Base-by-base conservation (phyloP, 1,284 basidiomycete species). In the Apiotrichum laibachii region DNA sequence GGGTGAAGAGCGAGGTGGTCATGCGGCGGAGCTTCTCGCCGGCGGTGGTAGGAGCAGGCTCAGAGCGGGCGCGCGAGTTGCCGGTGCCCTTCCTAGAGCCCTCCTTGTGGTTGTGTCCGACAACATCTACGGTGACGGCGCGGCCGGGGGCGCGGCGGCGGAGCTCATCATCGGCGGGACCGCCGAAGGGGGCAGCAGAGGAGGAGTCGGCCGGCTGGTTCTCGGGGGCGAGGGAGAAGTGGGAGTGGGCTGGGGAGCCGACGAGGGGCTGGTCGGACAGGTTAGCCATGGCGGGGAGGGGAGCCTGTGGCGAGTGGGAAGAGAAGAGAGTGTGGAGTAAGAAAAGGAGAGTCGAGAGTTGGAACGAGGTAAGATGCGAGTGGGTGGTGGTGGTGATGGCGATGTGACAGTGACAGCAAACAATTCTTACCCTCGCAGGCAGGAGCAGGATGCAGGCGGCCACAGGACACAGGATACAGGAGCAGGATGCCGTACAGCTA, bases 1-100 rank as follows among this genome's bases (percentile, higher is more conserved):
- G 70, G 2, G 74, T 75, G 47, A 80, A 73, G 26, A 80, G 61
- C 1, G 72, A 72, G 12, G 76, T 77, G 18, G 76, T 73, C 58
- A 75, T 67, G 31, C 69, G 56, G 53, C 68, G 66, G 44, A 78
- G 22, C 15, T 39, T 19, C 16, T 26, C n/a, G 15, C 37, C 37
- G 4, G 54, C 21, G 22, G 47, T 39, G 31, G n/a, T 21, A 31
- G 37, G 31, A 22, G 47, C 26, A 31, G 54, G 54, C 12, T 40
- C 44, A 22, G 34, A 45, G 31, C 37, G 33, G 11, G 45, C 6
- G 26, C 53, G 45, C 42, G 16, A 22, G 50, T 26, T 19, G 45
- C 26, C 12, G 13, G 45, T 26, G 22, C 45, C 45, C 22, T 15
- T 26, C 22, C 22, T 13, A 7, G 49, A 9, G 5, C 35, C 7